These are phyloP conservation scores for Abrus precatorius DNA, from an alignment of 306 rosid genomes.

Conservation along the genomic window DNA sequence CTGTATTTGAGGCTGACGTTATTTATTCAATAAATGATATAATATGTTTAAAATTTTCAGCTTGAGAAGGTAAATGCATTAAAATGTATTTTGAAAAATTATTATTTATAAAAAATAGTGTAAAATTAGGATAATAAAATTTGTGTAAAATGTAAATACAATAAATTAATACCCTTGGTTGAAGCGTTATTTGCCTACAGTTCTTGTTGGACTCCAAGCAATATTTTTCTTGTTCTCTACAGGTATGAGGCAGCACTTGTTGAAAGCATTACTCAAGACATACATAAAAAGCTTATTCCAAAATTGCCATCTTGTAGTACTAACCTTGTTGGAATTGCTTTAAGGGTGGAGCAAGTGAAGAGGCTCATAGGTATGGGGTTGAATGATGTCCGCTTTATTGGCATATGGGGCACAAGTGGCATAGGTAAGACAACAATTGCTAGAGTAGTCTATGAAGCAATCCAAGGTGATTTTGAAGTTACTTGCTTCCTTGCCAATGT, in stretches of 20 bases:
- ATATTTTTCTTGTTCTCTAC: background rate
- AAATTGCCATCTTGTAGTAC: no score
- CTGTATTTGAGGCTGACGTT: background rate
- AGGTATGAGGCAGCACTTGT: background rate
- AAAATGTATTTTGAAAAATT: no score
- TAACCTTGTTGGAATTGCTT: background rate
- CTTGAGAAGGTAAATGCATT: no score
- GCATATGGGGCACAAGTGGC: slow-evolving; percentile 2
- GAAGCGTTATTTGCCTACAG: no score
- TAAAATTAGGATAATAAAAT: no score
- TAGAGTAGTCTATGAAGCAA: background rate
- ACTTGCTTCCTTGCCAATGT: background rate
- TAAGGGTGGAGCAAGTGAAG: background rate
- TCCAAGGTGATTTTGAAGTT: background rate
- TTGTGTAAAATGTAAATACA: no score
- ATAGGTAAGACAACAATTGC: slow-evolving; percentile 8
- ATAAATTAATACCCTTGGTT: no score
- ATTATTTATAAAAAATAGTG: no score
- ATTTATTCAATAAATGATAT: no score
- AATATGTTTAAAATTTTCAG: no score
- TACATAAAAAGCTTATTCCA: background rate
- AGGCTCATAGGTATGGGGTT: background rate
- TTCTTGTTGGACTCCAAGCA: background rate
- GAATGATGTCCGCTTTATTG: background rate
- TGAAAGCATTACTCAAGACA: background rate